Base-by-base conservation (phyloP, 2,329 filamentous ascomycete species). In the Neoascochyta sp. region DNA sequence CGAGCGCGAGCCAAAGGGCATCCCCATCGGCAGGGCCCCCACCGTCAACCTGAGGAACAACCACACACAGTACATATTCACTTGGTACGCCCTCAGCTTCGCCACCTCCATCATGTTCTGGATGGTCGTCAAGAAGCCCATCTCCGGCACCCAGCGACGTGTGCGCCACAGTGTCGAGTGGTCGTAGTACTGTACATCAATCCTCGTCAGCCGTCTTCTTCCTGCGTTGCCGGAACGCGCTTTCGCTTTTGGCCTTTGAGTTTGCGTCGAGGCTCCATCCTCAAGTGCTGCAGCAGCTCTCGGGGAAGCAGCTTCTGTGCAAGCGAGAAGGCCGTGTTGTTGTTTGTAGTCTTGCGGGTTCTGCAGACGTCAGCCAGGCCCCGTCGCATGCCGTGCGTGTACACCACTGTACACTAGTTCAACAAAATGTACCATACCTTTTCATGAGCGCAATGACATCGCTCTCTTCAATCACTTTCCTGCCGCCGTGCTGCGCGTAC, bases 51-150 rank as follows among this genome's bases (percentile, higher is more conserved):
- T 98, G 57, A 78, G 87, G 61, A 98, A 98, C 62, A 96, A 94
- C 66, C 92, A 98, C 65, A 81, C 86, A 43, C 92, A 96, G 71
- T 98, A 98, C 65, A 98, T 98, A 49, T 92, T 95, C 64, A 98
- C 92, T 47, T 98, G 92, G 92, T 95, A 93, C 58, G 86, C 84
- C 41, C 75, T 94, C 43, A 83, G 80, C 34, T 64, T 83, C 22
- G 89, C 89, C 34, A 98, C 92, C 21, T 80, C 86, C 9, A 77
- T 98, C 57, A 98, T 98, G 92, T 72, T 98, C 57, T 95, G 83
- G 76, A 89, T 96, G 85, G 80, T 98, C 20, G 70, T 95, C 39
- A 88, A 85, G 63, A 95, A 90, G 65, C 87, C 88, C 9, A 74
- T 86, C 7, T 79, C 81, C 15, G 80, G 86, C 49, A 71, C 85